Conservation (phyloP, 352 stramenopile genomes). For the Globisporangium ultimum region DNA sequence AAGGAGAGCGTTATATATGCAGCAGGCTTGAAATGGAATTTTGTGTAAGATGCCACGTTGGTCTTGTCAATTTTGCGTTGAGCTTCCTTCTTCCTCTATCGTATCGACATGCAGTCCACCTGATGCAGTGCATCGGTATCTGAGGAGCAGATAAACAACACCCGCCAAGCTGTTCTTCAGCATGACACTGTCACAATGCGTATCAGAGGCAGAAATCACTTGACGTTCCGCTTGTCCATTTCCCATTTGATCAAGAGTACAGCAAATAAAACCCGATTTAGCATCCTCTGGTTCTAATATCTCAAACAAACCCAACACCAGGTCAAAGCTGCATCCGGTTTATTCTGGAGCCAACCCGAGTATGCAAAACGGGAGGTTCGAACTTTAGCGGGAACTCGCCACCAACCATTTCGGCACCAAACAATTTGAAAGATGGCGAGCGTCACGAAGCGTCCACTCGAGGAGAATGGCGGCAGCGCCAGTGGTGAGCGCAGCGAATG, state of each 20-base stretch:
- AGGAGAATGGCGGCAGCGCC: background rate
- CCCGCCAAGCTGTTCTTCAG: no score
- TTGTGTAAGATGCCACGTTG: constrained; percentile 1
- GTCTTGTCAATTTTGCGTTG: background rate
- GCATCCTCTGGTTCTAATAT: no score
- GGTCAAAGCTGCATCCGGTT: no score
- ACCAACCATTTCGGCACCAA: constrained; percentile 7
- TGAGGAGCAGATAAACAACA: no score
- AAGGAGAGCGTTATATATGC: constrained; percentile 2
- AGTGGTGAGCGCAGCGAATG: background rate
- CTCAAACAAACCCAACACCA: no score
- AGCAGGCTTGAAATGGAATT: constrained; percentile 8
- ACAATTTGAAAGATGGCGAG: constrained; percentile 1
- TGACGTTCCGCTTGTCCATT: no score
- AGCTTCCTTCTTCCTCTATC: background rate
- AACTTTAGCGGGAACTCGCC: background rate
- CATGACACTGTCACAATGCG: no score
- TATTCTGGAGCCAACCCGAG: background rate
- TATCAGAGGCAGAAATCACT: no score
- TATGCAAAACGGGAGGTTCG: background rate
- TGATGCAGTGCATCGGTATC: no score
- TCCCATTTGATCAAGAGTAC: no score
- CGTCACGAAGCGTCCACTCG: constrained; percentile 8
- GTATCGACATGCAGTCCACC: no score
- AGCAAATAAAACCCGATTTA: no score